Conservation (phyloP, 495 filamentous ascomycete species). For the Penicillium daleae region DNA sequence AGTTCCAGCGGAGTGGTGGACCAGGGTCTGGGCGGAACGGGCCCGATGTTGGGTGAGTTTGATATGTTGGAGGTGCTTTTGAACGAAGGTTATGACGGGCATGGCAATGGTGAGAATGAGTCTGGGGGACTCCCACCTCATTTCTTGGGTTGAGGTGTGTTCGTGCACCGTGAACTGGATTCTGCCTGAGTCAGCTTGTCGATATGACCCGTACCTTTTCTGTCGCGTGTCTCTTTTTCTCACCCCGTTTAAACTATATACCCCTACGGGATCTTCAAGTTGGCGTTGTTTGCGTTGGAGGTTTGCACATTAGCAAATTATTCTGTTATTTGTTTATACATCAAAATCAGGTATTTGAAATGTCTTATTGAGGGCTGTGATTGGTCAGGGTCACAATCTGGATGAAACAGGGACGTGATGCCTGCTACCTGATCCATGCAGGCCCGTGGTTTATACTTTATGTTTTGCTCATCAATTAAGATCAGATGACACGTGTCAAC, state of each 20-base stretch:
- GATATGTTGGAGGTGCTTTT: constrained; percentile 54
- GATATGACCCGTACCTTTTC: constrained; percentile 6
- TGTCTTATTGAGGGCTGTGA: constrained; percentile 8
- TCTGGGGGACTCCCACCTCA: constrained; percentile 27
- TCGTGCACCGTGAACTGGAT: not conserved
- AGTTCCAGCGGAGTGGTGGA: constrained; percentile 53
- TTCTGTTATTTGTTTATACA: not conserved
- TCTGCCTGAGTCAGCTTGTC: not conserved
- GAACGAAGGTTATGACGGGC: constrained; percentile 49
- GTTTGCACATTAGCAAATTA: not conserved
- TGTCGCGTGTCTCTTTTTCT: not conserved
- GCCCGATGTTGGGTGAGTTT: constrained; percentile 52
- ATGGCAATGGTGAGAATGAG: constrained; percentile 31
- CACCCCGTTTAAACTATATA: constrained; percentile 26
- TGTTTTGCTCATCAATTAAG: not conserved
- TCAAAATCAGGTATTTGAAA: not conserved
- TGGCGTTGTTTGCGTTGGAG: constrained; percentile 18
- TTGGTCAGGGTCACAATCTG: constrained; percentile 19
- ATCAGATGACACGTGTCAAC: constrained; percentile 7
- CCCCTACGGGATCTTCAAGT: constrained; percentile 23
- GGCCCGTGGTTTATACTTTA: not conserved
- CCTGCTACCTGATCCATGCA: constrained; percentile 10
- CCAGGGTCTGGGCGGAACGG: constrained; percentile 52
- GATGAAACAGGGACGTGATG: constrained; percentile 21
- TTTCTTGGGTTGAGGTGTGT: constrained; percentile 22